These are phyloP conservation scores for Inga laurina DNA, from an alignment of 306 rosid species.

Conservation along the genomic window DNA sequence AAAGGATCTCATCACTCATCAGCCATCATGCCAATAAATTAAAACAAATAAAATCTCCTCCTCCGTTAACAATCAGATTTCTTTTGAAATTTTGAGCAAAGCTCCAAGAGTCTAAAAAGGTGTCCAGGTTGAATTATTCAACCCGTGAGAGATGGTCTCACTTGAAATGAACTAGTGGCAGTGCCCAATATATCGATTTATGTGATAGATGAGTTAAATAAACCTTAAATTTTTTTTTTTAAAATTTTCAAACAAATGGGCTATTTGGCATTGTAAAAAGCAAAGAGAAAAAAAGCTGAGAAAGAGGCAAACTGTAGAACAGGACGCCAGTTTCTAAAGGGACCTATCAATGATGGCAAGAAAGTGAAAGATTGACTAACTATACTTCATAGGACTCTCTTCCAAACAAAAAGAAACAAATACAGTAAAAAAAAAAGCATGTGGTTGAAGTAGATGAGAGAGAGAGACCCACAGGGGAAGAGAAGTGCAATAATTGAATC, in stretches of 20 bases:
- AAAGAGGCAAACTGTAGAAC: neutral
- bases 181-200: neutral
- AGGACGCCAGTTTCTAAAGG: conserved; percentile 20
- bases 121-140: neutral
- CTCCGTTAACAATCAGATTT: neutral
- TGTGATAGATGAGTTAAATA: neutral
- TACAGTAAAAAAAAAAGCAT: neutral
- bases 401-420: conserved; percentile 7
- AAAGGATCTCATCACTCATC: no score
- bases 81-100: neutral
- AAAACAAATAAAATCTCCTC: no score
- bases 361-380: conserved; percentile 14
- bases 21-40: no score
- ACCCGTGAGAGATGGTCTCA: neutral
- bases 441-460: conserved; percentile 13
- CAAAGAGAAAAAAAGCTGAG: neutral
- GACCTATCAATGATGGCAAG: conserved; percentile 25
- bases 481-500: conserved; percentile 12
- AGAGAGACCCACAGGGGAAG: conserved; percentile 14
- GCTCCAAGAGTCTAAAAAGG: neutral
- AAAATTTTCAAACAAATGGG: neutral
- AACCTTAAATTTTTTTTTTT: no score
- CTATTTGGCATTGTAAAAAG: neutral
- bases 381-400: conserved; percentile 6
- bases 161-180: neutral